These are phyloP conservation scores for Bodo saltans DNA, from an alignment of 78 protist species.

Conservation along the genomic window DNA sequence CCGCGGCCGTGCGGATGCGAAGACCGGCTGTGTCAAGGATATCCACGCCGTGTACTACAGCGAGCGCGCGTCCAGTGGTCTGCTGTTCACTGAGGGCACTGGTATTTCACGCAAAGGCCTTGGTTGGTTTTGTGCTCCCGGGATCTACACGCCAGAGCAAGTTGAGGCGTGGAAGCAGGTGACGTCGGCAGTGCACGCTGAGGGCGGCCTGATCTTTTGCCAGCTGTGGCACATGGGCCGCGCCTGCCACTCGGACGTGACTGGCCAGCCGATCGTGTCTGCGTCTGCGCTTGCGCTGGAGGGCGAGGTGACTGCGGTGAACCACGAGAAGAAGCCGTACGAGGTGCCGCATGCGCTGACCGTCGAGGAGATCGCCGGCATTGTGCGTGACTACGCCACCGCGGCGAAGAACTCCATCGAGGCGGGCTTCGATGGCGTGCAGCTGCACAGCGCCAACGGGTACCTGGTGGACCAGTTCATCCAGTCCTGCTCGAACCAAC, in stretches of 20 bases:
- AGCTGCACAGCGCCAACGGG: slow-evolving; percentile 86
- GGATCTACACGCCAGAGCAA: slow-evolving; percentile 44
- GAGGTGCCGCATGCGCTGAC: slow-evolving; percentile 54
- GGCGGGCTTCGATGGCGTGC: slow-evolving; percentile 84
- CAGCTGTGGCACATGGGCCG: slow-evolving; percentile 63
- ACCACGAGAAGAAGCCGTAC: background rate
- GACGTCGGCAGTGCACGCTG: slow-evolving; percentile 50
- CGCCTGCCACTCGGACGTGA: background rate
- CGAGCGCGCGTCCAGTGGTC: slow-evolving; percentile 51
- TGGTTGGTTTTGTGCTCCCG: slow-evolving; percentile 34
- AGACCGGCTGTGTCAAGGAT: too few species aligned
- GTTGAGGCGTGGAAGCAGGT: slow-evolving; percentile 52
- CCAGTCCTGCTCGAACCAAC: slow-evolving; percentile 47
- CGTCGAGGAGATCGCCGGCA: slow-evolving; percentile 43
- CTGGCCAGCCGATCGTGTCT: background rate
- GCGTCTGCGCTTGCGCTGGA: background rate
- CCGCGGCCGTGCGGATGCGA: too few species aligned
- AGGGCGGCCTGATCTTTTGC: slow-evolving; percentile 39
- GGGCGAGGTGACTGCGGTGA: background rate
- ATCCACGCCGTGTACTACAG: slow-evolving; percentile 46
- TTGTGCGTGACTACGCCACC: slow-evolving; percentile 32
- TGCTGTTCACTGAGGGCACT: slow-evolving; percentile 52
- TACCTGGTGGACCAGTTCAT: slow-evolving; percentile 70
- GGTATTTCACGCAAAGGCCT: background rate
- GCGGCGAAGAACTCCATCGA: slow-evolving; percentile 50